phyloP scores from a whole-genome alignment of 129 eudicot species.

The Arctium lappa region DNA sequence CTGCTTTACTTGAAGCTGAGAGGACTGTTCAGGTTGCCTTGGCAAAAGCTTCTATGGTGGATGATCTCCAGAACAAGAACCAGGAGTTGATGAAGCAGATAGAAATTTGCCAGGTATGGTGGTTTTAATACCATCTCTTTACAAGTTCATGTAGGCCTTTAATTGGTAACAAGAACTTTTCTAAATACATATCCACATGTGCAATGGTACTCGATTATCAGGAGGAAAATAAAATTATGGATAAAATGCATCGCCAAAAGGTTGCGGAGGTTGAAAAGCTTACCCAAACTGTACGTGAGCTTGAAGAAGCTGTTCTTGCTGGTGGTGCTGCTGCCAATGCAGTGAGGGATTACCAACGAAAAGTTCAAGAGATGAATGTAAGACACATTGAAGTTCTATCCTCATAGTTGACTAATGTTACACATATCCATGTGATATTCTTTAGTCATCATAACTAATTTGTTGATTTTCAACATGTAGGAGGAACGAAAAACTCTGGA shows the following conservation, averaged over 20 bases:
- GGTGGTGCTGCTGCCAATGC: conserved; percentile 99
- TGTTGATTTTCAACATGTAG: conserved; percentile 16
- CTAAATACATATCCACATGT: background rate
- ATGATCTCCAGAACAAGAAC: conserved; percentile 88
- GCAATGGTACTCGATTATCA: conserved; percentile 17
- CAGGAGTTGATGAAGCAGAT: conserved; percentile 93
- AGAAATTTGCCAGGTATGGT: conserved; percentile 80
- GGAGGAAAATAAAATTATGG: conserved; percentile 94
- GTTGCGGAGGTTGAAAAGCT: conserved; percentile 98
- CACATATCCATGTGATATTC: conserved; percentile 11
- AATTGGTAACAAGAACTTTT: background rate
- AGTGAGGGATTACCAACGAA: conserved; percentile 89
- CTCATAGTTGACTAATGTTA: background rate
- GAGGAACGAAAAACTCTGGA: conserved; percentile 83
- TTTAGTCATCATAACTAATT: background rate
- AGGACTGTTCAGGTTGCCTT: conserved; percentile 87
- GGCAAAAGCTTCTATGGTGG: conserved; percentile 94
- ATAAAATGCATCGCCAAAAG: conserved; percentile 88
- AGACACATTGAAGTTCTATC: conserved; percentile 6
- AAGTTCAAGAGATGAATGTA: conserved; percentile 97
- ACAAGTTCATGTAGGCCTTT: background rate
- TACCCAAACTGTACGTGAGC: conserved; percentile 86
- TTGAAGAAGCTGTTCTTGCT: conserved; percentile 96
- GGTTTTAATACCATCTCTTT: background rate
- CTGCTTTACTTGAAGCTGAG: conserved; percentile 89